phyloP scores from a whole-genome alignment of 1,284 basidiomycete species.

The Ganoderma sp. region DNA sequence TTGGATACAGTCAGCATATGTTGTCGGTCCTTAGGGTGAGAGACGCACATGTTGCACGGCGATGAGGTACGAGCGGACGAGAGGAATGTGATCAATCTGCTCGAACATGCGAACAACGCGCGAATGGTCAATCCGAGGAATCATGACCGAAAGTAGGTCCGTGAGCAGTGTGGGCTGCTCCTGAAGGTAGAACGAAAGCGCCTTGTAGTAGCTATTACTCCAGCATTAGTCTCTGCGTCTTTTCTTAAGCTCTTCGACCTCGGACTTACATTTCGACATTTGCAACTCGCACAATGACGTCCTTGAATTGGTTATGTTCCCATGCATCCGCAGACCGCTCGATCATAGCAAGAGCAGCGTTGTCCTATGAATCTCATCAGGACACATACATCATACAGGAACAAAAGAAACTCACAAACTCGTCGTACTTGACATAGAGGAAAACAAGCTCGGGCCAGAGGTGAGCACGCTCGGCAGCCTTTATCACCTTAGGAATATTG shows the following conservation, averaged over 20 bases:
- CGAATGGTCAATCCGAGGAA: constrained; percentile 91
- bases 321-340: constrained; percentile 96
- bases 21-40: background rate
- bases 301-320: constrained; percentile 99
- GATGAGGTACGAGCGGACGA: constrained; percentile 95
- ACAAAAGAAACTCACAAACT: constrained; percentile 65
- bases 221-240: constrained; percentile 11
- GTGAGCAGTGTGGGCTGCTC: constrained; percentile 94
- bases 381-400: background rate
- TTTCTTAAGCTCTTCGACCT: background rate
- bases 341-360: constrained; percentile 97
- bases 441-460: constrained; percentile 99
- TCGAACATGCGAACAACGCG: constrained; percentile 97
- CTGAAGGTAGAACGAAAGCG: constrained; percentile 88
- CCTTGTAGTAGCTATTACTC: constrained; percentile 79
- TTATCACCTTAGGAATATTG: constrained; percentile 95
- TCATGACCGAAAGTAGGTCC: constrained; percentile 91
- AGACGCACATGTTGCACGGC: constrained; percentile 87
- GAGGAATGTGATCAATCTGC: constrained; percentile 93
- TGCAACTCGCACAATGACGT: constrained; percentile 91
- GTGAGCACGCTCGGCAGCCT: constrained; percentile 94
- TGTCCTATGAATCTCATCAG: constrained; percentile 65
- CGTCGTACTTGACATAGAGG: constrained; percentile 98
- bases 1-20: constrained; percentile 7
- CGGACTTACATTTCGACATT: constrained; percentile 90